Percentiles rank a stretch among this genome's conserved stretches.
phyloP scores from a whole-genome alignment of 164 flowering plant genomes.

The Macadamia integrifolia region DNA sequence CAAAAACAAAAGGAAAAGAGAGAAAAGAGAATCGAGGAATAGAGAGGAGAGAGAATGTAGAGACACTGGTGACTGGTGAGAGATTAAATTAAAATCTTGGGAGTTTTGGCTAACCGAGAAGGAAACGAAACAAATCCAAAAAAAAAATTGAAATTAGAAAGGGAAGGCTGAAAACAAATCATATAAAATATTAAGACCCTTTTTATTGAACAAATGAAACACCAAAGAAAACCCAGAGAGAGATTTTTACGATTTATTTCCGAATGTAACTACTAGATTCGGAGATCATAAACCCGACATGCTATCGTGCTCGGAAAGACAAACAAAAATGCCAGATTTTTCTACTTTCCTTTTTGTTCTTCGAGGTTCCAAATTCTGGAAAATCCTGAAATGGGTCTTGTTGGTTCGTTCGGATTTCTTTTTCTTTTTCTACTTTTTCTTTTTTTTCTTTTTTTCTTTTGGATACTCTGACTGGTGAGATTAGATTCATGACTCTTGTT shows the following conservation, averaged over 20 bases:
- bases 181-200: neutral
- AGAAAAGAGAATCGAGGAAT: neutral
- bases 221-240: constrained; percentile 2
- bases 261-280: constrained; percentile 15
- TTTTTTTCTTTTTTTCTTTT: constrained; percentile 7
- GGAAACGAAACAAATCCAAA: constrained; percentile 9
- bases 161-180: too few species aligned
- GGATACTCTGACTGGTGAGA: constrained; percentile 15
- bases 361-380: neutral
- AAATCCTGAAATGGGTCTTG: constrained; percentile 7
- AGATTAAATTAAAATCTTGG: neutral
- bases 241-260: neutral
- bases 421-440: neutral
- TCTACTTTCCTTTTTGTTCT: neutral
- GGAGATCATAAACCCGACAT: constrained; percentile 12
- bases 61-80: neutral
- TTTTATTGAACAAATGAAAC: neutral
- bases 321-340: neutral
- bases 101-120: constrained; percentile 15
- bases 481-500: constrained; percentile 20
- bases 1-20: constrained; percentile 3
- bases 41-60: constrained; percentile 4
- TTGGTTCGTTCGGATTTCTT: constrained; percentile 6
- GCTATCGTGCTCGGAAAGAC: constrained; percentile 20
- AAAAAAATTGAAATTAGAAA: constrained; percentile 3